Percentiles rank a stretch among this genome's conserved stretches.
phyloP scores from a whole-genome alignment of 805 yeast genomes.

The Candida sakaeoensis region DNA sequence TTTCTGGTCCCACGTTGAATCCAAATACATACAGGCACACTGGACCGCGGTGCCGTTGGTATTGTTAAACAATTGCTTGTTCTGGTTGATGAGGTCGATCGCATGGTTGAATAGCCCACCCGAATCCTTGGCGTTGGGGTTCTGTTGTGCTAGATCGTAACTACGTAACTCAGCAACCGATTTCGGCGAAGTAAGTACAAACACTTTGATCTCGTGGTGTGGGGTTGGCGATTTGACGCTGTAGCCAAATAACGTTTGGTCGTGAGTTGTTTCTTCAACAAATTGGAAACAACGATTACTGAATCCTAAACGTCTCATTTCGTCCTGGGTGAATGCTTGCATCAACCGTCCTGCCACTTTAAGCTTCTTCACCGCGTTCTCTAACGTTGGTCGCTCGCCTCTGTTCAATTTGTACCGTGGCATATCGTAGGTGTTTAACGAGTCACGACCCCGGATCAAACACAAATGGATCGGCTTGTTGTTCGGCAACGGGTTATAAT shows the following conservation, averaged over 20 bases:
- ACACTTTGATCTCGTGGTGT: slow-evolving; percentile 68
- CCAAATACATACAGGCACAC: slow-evolving; percentile 83
- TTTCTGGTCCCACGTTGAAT: slow-evolving; percentile 74
- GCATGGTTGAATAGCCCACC: slow-evolving; percentile 83
- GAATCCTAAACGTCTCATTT: slow-evolving; percentile 73
- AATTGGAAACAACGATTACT: slow-evolving; percentile 77
- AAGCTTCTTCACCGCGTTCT: slow-evolving; percentile 68
- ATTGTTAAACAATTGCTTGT: slow-evolving; percentile 19
- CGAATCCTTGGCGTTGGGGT: slow-evolving; percentile 60
- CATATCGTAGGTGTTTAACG: slow-evolving; percentile 66
- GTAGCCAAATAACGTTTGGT: slow-evolving; percentile 33
- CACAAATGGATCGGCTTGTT: slow-evolving; percentile 83
- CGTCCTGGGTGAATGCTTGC: slow-evolving; percentile 91
- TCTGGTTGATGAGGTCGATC: slow-evolving; percentile 56
- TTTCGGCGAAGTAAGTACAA: slow-evolving; percentile 62
- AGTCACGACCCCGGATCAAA: slow-evolving; percentile 71
- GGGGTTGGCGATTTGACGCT: slow-evolving; percentile 48
- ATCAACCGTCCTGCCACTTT: slow-evolving; percentile 81
- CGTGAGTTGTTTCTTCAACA: slow-evolving; percentile 46
- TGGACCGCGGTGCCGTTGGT: slow-evolving; percentile 60
- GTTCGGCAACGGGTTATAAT: slow-evolving; percentile 47
- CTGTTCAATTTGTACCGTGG: slow-evolving; percentile 45
- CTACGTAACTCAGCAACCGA: slow-evolving; percentile 71
- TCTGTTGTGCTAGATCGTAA: slow-evolving; percentile 84
- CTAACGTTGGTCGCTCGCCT: slow-evolving; percentile 62